These are phyloP conservation scores for Carpinus fangiana DNA, from an alignment of 306 rosid genomes.

Conservation along the genomic window DNA sequence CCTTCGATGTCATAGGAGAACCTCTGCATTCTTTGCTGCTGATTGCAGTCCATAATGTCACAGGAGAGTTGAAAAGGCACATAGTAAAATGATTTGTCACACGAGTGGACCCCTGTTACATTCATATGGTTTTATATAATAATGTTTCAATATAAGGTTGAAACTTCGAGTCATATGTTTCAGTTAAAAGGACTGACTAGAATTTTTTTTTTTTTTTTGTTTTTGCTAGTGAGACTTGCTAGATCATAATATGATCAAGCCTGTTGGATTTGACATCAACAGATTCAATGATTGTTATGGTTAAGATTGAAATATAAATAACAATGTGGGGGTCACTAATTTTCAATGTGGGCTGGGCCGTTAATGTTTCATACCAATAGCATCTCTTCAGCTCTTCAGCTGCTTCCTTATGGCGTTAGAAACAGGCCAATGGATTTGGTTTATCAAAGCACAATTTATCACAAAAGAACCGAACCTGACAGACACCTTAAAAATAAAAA, in stretches of 20 bases:
- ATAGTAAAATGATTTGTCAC: background rate
- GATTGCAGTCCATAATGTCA: background rate
- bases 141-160: conserved; percentile 10
- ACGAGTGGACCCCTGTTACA: conserved; percentile 9
- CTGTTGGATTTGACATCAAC: background rate
- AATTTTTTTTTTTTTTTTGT: background rate
- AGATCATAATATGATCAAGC: background rate
- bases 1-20: conserved; percentile 45
- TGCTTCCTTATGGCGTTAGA: too few species aligned
- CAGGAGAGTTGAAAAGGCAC: conserved; percentile 32
- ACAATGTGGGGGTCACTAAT: too few species aligned
- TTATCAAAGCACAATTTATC: too few species aligned
- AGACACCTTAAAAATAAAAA: too few species aligned
- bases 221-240: too few species aligned
- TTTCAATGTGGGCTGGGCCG: too few species aligned
- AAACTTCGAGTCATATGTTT: background rate
- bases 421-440: too few species aligned
- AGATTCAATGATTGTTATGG: background rate
- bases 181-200: background rate
- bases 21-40: conserved; percentile 11
- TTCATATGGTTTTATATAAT: conserved; percentile 24
- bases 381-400: too few species aligned
- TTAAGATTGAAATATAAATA: background rate
- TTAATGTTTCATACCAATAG: too few species aligned
- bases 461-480: too few species aligned